Base-by-base conservation (phyloP, 2,329 filamentous ascomycete species). In the Aspergillus tanneri region DNA sequence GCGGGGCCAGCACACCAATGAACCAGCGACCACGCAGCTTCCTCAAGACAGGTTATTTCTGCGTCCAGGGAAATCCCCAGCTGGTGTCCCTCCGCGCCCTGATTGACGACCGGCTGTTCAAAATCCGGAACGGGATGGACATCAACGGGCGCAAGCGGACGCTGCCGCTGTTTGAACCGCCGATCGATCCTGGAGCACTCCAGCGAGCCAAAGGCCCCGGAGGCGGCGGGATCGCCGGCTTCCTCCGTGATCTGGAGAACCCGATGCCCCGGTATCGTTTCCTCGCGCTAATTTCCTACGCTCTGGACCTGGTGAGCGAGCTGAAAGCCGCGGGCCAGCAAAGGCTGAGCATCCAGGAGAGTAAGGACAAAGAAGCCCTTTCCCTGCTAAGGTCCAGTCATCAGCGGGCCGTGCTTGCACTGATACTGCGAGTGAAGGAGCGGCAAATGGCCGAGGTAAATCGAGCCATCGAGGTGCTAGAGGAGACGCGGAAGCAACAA, bases 201-300 rank as follows among this genome's bases (percentile, higher is more conserved):
- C 6, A 28, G 4, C 23, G 16, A 2, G 39, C 24, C 18, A 22
- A 11, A 7, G 24, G 24, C 11, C 12, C 39, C 11, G 24, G 21
- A 2, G 24, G 27, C 7, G 30, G 4, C n/a, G 30, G 24, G 4
- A n/a, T 24, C 11, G 24, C 39, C 24, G 39, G 2, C 2, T 32
- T 43, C 39, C 21, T 24, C 3, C 23, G 2, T 2, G 39, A 32
- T 9, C 19, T 43, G 24, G 14, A 8, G 23, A 42, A 24, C 25
- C 39, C 39, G 6, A 43, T 43, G 39, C 39, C 39, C 39, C 4
- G 19, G 23, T 43, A 43, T n/a, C 39, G 39, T 12, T 43, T 43
- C 27, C 39, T 3, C 2, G 23, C 23, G 5, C 16, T 43, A 16
- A 2, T 43, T 2, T 25, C 3, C 4, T 25, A 32, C 16, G 39